A percentile compares a stretch with the other conserved stretches of the same genome.
phyloP scores from a whole-genome alignment of 306 rosid species.

The Vigna angularis region DNA sequence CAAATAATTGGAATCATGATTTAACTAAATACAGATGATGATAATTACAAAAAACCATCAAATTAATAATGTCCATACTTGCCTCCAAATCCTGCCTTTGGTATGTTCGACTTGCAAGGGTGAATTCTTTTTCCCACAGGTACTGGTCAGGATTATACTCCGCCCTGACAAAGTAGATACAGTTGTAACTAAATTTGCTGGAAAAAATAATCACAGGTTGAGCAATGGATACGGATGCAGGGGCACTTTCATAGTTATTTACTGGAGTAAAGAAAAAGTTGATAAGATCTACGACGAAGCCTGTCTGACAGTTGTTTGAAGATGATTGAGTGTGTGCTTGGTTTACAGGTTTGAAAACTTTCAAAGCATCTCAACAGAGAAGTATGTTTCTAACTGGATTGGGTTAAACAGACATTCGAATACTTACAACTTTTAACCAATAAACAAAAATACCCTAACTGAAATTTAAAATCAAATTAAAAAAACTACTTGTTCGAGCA shows the following conservation, averaged over 20 bases:
- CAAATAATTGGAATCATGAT: constrained; percentile 36
- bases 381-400: neutral
- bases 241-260: constrained; percentile 26
- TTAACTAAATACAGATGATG: constrained; percentile 38
- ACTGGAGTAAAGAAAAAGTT: neutral
- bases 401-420: neutral
- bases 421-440: neutral
- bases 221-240: constrained; percentile 17
- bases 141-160: constrained; percentile 96
- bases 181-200: constrained; percentile 33
- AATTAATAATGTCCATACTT: constrained; percentile 69
- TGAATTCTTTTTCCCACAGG: constrained; percentile 94
- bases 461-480: constrained; percentile 31
- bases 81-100: constrained; percentile 98
- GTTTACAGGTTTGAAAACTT: neutral
- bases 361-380: neutral
- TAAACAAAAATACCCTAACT: neutral
- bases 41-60: constrained; percentile 37
- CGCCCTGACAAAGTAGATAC: constrained; percentile 67
- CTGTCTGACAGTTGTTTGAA: constrained; percentile 26
- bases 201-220: constrained; percentile 25
- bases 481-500: constrained; percentile 9
- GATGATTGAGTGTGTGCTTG: constrained; percentile 9
- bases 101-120: constrained; percentile 87
- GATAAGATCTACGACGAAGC: constrained; percentile 14